Evolutionary conservation across 768 basidiomycete genomes (phyloP).

Genomic region (Serendipita vermifera): DNA sequence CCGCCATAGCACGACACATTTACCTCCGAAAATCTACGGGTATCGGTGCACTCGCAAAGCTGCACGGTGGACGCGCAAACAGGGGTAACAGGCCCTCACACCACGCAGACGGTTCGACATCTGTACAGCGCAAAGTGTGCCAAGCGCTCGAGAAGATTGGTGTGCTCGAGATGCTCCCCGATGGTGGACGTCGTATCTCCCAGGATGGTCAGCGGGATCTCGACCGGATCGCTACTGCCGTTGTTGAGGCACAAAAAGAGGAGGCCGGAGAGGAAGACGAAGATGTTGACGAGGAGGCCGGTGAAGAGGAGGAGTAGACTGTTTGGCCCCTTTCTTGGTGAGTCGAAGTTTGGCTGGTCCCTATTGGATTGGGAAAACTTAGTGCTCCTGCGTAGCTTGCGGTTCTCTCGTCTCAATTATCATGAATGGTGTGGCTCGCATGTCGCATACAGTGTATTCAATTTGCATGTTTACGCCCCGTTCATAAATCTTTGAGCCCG

Average conservation of each 20-base stretch:
- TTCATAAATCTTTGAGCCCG: too few relatives aligned
- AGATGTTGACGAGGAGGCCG: conserved; percentile 52
- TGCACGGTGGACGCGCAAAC: conserved; percentile 91
- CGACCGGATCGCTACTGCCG: conserved; percentile 85
- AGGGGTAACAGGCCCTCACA: conserved; percentile 95
- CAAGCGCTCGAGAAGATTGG: conserved; percentile 98
- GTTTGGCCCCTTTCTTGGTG: conserved; percentile 19
- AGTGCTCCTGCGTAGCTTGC: too few relatives aligned
- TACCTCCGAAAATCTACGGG: conserved; percentile 98
- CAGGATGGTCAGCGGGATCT: conserved; percentile 95
- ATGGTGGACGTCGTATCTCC: conserved; percentile 90
- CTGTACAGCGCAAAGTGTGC: conserved; percentile 89
- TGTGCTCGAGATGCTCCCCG: conserved; percentile 84
- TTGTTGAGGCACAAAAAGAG: conserved; percentile 64
- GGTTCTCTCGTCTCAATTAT: too few relatives aligned
- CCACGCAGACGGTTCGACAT: conserved; percentile 74
- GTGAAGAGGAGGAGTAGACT: conserved; percentile 42
- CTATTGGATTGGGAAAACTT: too few relatives aligned
- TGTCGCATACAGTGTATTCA: too few relatives aligned
- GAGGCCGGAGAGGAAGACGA: conserved; percentile 66
- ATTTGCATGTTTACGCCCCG: too few relatives aligned
- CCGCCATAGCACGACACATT: conserved; percentile 95
- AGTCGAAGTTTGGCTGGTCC: too few relatives aligned
- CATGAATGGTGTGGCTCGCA: too few relatives aligned
- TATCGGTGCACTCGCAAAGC: conserved; percentile 84